Conservation (phyloP, 2,329 filamentous ascomycete species). For the Fusarium incarnatum region DNA sequence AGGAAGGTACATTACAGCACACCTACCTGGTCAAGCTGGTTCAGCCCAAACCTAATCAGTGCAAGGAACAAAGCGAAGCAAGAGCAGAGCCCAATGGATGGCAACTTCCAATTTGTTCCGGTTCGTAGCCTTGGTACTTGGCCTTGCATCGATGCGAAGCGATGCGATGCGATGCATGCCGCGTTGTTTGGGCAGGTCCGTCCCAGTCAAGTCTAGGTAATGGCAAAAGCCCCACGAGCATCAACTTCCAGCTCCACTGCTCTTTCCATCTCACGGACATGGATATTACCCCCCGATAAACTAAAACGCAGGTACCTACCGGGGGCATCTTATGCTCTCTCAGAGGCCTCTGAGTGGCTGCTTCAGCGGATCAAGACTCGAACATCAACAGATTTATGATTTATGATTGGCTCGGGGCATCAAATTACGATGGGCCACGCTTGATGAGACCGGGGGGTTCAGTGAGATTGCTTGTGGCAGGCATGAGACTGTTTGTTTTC, state of each 20-base stretch:
- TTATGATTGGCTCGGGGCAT: slow-evolving; percentile 36
- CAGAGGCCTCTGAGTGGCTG: slow-evolving; percentile 38
- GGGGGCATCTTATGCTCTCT: slow-evolving; percentile 3
- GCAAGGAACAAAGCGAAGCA: slow-evolving; percentile 5
- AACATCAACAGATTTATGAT: slow-evolving; percentile 15
- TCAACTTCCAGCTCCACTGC: slow-evolving; percentile 6
- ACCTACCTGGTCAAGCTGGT: neutral
- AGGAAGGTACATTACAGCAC: neutral
- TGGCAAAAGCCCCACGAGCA: slow-evolving; percentile 23
- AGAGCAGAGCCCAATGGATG: slow-evolving; percentile 31
- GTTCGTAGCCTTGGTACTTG: slow-evolving; percentile 20
- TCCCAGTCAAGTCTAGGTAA: neutral
- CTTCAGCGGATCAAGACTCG: slow-evolving; percentile 19
- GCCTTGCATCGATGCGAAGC: neutral
- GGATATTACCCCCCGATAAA: slow-evolving; percentile 10
- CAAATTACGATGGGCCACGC: slow-evolving; percentile 45
- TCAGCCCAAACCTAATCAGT: slow-evolving; percentile 15
- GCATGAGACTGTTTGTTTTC: slow-evolving; percentile 40
- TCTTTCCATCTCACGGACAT: neutral
- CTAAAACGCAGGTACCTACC: slow-evolving; percentile 38
- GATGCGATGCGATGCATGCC: slow-evolving; percentile 11
- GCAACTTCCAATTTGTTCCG: slow-evolving; percentile 17
- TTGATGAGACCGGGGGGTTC: slow-evolving; percentile 38
- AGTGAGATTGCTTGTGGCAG: slow-evolving; percentile 46
- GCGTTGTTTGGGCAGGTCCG: slow-evolving; percentile 11